Base-by-base conservation (phyloP, 2,329 filamentous ascomycete genomes). In the Colletotrichum viniferum region DNA sequence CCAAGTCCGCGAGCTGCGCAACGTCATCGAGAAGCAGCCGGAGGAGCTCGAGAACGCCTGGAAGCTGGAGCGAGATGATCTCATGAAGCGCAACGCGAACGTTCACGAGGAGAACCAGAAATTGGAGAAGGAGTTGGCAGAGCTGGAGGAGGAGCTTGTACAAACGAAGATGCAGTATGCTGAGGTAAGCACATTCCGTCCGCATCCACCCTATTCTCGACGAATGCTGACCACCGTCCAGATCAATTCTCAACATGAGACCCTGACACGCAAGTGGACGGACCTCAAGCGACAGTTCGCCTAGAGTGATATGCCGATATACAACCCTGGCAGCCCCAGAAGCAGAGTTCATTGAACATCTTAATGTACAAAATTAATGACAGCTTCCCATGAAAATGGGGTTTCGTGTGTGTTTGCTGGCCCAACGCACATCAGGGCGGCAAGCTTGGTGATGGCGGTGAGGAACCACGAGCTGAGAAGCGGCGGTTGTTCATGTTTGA, bases 81-180 rank as follows among this genome's bases (percentile, higher is more conserved):
- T 98, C 80, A 97, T 98, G 94, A 93, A 95, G 84, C 92, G 96
- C 76, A 98, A 98, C 82, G 91, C 94, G 77, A 95, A 97, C 81
- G 96, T 98, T 9, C 96, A 98, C 81, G 96, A 98, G 79, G 95
- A 98, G 86, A 99, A 98, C 81, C 90, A 94, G 76, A 91, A 90
- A 73, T 87, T 99, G 79, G 96, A 98, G 85, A 96, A 98, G 82
- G 95, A 97, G 81, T 91, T 98, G 90, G 90, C 92, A 7, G 96
- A 98, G 79, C 94, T 98, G 88, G 97, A 98, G 87, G 94, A 96
- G 84, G 93, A 96, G 83, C 87, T 99, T 78, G 96, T 99, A 77
- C 92, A 94, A 82, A 97, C 96, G 2, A 99, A 99, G 90, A 94
- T 99, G 94, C 92, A 92, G 81, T 96, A 96, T 87, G 97, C 97